Base-by-base conservation (phyloP, 2,329 filamentous ascomycete species). In the Monosporascus cannonballus region DNA sequence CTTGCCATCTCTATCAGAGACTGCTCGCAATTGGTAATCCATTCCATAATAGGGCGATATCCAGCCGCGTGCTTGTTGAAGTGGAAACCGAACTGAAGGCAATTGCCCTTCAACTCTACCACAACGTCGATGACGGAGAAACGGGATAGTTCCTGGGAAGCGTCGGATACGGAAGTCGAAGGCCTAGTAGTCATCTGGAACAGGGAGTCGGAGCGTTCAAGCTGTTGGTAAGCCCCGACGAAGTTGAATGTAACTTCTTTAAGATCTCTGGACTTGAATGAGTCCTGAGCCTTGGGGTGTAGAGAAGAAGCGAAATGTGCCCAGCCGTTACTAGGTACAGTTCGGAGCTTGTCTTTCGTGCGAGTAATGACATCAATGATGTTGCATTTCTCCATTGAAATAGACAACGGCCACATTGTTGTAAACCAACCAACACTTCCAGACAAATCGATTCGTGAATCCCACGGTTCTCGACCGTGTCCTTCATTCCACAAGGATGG, bases 271-370 rank as follows among this genome's bases (percentile, higher is more conserved):
- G 25, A 25, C 1, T 54, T 47, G 69, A 60, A 49, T 7, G 25
- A 25, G 25, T 25, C 25, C 6, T 25, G 6, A 7, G 25, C 25
- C 6, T 25, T 25, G 6, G 25, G 25, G 6, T 25, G 25, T 7
- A 25, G 67, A 66, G 6, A 65, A 64, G 3, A 64, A 62, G 1
- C 69, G 66, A 56, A 75, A 75, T 55, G 73, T 74, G 0, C 65
- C 60, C 41, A 63, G 59, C 0, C 72, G 72, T 50, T 74, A 25
- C 25, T 72, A n/a, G 59, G 60, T 0, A 68, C 67, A 2, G 69
- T 60, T 11, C 27, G 38, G 11, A 46, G 46, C 6, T 34, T 8
- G 34, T 51, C 49, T 48, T 51, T 54, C 8, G 39, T 47, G 2
- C 25, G 30, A 14, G 41, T 24, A 25, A 54, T 30, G n/a, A 36